These are phyloP conservation scores for Diversispora epigaea DNA, from an alignment of 192 early-diverging fungal species.

Conservation along the genomic window DNA sequence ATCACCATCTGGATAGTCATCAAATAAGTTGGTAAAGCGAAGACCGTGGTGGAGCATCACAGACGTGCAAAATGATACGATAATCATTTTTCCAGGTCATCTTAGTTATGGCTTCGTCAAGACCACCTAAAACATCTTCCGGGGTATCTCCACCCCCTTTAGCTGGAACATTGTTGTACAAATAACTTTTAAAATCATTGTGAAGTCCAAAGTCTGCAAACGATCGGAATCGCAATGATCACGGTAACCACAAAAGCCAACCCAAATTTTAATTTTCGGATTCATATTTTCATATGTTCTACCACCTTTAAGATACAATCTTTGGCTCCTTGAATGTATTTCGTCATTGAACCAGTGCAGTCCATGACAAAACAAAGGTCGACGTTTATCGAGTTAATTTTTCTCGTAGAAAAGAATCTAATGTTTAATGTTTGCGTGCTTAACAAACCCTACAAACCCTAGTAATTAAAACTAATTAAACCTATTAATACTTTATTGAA, in stretches of 20 bases:
- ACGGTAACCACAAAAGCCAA: neutral
- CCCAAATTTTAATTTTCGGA: neutral
- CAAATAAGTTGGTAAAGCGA: neutral
- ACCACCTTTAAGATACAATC: constrained; percentile 7
- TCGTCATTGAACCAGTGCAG: constrained; percentile 15
- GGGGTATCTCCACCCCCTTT: constrained; percentile 21
- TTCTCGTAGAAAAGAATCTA: no score
- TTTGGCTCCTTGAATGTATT: constrained; percentile 14
- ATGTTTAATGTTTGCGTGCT: no score
- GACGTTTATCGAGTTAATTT: constrained; percentile 13
- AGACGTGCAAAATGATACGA: constrained; percentile 11
- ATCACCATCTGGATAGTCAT: constrained; percentile 25
- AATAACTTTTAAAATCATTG: neutral
- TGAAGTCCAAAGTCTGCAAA: neutral
- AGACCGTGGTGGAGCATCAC: constrained; percentile 22
- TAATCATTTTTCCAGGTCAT: neutral
- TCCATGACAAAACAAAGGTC: constrained; percentile 25
- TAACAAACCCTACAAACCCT: no score
- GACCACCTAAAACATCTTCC: constrained; percentile 32
- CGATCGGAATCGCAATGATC: constrained; percentile 13
- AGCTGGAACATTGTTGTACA: neutral
- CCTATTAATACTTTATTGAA: no score
- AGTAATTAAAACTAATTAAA: no score
- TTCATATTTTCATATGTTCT: constrained; percentile 10
- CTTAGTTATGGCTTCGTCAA: no score